phyloP scores from a whole-genome alignment of 2,329 filamentous ascomycete genomes.

The Neospermospora avenae region DNA sequence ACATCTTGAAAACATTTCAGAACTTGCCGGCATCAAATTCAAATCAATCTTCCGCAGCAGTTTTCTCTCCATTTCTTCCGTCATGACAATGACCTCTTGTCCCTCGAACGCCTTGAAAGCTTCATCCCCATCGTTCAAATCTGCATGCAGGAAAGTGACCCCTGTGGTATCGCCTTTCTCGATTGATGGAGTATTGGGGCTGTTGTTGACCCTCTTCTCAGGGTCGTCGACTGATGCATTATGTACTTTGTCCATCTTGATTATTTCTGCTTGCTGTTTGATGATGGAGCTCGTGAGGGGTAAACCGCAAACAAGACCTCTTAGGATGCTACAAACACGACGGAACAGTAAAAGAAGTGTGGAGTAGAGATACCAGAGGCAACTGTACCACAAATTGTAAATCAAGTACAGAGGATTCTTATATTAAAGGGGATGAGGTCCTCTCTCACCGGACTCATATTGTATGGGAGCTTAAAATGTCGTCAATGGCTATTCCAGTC shows the following conservation, averaged over 20 bases:
- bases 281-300: background rate
- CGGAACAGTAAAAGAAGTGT: no score
- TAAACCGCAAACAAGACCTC: background rate
- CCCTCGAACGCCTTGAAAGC: conserved; percentile 42
- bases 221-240: conserved; percentile 18
- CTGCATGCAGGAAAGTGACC: conserved; percentile 36
- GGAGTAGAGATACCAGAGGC: no score
- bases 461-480: background rate
- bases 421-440: no score
- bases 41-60: conserved; percentile 46
- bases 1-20: no score
- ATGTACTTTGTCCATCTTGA: conserved; percentile 16
- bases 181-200: conserved; percentile 18
- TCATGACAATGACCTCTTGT: conserved; percentile 38
- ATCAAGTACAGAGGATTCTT: no score
- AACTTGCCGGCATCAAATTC: conserved; percentile 42
- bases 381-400: no score
- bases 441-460: background rate
- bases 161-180: conserved; percentile 23
- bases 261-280: background rate
- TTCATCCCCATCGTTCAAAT: conserved; percentile 42
- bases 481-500: background rate
- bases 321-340: no score
- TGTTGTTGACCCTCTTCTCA: conserved; percentile 15
- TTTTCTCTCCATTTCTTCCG: conserved; percentile 39